Evolutionary conservation across 495 filamentous ascomycete genomes (phyloP).

Genomic region (Ascodesmis nigricans): DNA sequence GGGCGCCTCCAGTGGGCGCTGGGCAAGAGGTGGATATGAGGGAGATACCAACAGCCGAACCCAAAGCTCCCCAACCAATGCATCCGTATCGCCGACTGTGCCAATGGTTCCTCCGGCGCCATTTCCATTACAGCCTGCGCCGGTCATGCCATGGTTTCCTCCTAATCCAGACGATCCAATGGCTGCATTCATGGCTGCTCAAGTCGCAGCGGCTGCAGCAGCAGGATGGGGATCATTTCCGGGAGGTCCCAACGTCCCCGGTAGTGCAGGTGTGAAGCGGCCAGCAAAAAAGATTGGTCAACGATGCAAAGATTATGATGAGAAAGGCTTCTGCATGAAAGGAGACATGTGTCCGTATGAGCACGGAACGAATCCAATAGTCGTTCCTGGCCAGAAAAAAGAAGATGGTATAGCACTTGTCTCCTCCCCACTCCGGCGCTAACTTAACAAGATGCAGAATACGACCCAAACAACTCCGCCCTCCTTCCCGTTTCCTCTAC

Average conservation of each 20-base stretch:
- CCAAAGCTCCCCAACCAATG: slow-evolving; percentile 8
- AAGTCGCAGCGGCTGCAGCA: slow-evolving; percentile 44
- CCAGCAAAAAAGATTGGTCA: slow-evolving; percentile 26
- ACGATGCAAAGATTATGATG: slow-evolving; percentile 72
- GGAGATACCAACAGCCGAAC: slow-evolving; percentile 6
- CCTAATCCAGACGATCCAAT: slow-evolving; percentile 41
- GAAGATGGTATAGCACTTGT: slow-evolving; percentile 5
- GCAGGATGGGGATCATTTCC: slow-evolving; percentile 35
- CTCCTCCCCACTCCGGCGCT: not conserved
- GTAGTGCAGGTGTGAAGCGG: slow-evolving; percentile 25
- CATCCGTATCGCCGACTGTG: slow-evolving; percentile 13
- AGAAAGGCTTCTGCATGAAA: slow-evolving; percentile 62
- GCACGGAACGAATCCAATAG: slow-evolving; percentile 41
- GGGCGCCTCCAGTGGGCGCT: slow-evolving; percentile 26
- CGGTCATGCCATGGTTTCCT: slow-evolving; percentile 26
- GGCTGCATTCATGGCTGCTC: slow-evolving; percentile 47
- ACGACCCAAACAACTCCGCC: slow-evolving; percentile 42
- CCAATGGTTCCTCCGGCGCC: slow-evolving; percentile 14
- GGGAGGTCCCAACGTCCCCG: slow-evolving; percentile 19
- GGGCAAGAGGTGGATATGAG: slow-evolving; percentile 12
- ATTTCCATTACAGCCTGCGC: slow-evolving; percentile 21
- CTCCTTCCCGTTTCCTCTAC: slow-evolving; percentile 11
- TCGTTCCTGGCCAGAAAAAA: slow-evolving; percentile 30
- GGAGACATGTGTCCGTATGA: slow-evolving; percentile 62
- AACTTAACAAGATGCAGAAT: slow-evolving; percentile 34